Evolutionary conservation across 148 eudicot species (phyloP).

Genomic region (Agrostemma githago): DNA sequence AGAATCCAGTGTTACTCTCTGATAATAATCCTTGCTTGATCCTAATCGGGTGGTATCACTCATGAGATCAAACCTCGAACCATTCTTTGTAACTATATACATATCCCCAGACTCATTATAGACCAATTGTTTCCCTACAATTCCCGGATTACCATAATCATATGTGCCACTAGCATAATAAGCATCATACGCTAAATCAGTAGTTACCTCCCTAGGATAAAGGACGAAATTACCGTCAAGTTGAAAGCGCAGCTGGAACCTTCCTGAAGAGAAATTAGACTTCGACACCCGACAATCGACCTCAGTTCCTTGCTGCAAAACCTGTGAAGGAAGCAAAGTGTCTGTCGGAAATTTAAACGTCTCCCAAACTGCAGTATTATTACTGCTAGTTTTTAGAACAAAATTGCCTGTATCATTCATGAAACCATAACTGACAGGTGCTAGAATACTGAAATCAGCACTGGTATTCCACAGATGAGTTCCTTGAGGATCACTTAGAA

Average conservation of each 20-base stretch:
- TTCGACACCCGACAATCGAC: constrained; percentile 30
- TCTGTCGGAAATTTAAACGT: constrained; percentile 41
- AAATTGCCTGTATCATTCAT: constrained; percentile 54
- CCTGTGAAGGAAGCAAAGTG: constrained; percentile 46
- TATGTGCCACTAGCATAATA: constrained; percentile 16
- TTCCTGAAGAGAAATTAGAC: constrained; percentile 38
- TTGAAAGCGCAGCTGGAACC: constrained; percentile 27
- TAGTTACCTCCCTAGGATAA: neutral
- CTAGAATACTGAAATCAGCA: neutral
- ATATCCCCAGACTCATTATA: constrained; percentile 29
- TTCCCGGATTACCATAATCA: neutral
- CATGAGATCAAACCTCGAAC: constrained; percentile 8
- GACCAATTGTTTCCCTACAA: constrained; percentile 16
- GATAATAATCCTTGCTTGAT: constrained; percentile 24
- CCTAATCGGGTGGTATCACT: neutral
- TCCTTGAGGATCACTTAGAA: constrained; percentile 45
- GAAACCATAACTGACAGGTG: constrained; percentile 19
- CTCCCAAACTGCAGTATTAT: constrained; percentile 28
- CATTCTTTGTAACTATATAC: constrained; percentile 27
- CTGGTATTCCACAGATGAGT: constrained; percentile 24
- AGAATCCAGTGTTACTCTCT: constrained; percentile 36
- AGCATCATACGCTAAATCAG: neutral
- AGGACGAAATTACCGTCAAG: constrained; percentile 23
- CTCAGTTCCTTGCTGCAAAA: constrained; percentile 5
- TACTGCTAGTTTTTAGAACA: constrained; percentile 14